Evolutionary conservation across 2,329 filamentous ascomycete genomes (phyloP).

Genomic region (Shiraia sp.): DNA sequence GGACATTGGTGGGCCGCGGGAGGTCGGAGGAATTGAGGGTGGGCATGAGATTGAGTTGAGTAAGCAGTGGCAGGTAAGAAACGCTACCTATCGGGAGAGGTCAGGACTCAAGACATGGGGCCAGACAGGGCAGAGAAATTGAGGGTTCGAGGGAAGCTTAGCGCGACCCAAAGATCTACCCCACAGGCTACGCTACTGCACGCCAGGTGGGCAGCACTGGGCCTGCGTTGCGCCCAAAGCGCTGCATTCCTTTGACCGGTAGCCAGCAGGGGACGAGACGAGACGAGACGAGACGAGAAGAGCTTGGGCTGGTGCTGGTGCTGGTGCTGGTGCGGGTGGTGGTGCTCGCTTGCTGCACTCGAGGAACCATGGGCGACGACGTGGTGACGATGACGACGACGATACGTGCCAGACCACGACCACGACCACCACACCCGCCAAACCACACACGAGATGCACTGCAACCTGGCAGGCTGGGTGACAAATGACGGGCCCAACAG

Average conservation of each 20-base stretch:
- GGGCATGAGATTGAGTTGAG: no score
- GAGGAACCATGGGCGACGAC: no score
- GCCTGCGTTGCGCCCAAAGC: slow-evolving; percentile 3
- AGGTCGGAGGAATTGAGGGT: no score
- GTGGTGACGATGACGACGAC: background rate
- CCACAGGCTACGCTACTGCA: slow-evolving; percentile 17
- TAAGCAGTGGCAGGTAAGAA: slow-evolving; percentile 12
- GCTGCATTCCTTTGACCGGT: slow-evolving; percentile 6
- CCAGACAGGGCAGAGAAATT: slow-evolving; percentile 10
- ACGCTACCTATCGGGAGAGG: no score
- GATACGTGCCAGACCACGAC: background rate
- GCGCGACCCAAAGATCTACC: slow-evolving; percentile 17
- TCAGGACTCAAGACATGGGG: no score
- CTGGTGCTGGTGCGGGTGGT: no score
- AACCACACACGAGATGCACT: no score
- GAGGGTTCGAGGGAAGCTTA: slow-evolving; percentile 13
- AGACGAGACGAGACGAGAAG: no score
- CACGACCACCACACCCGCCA: no score
- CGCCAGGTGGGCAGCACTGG: slow-evolving; percentile 11
- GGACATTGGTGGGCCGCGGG: no score
- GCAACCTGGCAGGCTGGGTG: background rate
- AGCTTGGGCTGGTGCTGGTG: no score
- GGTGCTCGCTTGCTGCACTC: no score
- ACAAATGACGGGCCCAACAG: background rate
- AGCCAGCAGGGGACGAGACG: background rate